These are phyloP conservation scores for Verbena officinalis DNA, from an alignment of 257 asterid genomes.

Conservation along the genomic window DNA sequence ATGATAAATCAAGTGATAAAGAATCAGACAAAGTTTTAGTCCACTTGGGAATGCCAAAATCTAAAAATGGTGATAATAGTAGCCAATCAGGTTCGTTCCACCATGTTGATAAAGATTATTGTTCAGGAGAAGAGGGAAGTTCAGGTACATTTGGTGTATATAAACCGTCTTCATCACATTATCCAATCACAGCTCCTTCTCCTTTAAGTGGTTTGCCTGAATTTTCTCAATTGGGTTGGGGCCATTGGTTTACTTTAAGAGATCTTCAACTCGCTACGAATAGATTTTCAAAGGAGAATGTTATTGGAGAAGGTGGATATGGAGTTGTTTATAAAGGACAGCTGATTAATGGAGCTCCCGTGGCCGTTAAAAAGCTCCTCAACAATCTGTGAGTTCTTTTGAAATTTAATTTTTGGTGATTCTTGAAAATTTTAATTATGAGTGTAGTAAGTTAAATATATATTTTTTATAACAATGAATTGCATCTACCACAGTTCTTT, in stretches of 20 bases:
- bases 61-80: slow-evolving; percentile 51
- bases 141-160: slow-evolving; percentile 57
- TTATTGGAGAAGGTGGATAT: slow-evolving; percentile 97
- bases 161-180: slow-evolving; percentile 55
- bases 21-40: slow-evolving; percentile 80
- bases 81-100: slow-evolving; percentile 75
- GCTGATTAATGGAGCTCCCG: slow-evolving; percentile 77
- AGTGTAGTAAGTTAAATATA: slow-evolving; percentile 14
- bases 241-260: slow-evolving; percentile 96
- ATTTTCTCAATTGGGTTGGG: slow-evolving; percentile 95
- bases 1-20: slow-evolving; percentile 69
- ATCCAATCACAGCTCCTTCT: slow-evolving; percentile 76
- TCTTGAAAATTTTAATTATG: background rate
- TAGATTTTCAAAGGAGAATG: slow-evolving; percentile 80
- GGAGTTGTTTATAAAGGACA: slow-evolving; percentile 88
- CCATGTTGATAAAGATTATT: slow-evolving; percentile 62
- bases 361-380: slow-evolving; percentile 92
- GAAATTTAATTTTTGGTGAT: slow-evolving; percentile 1
- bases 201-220: slow-evolving; percentile 92
- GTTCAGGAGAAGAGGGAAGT: slow-evolving; percentile 88
- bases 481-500: too few relatives aligned
- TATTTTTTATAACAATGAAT: background rate
- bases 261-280: slow-evolving; percentile 87
- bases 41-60: slow-evolving; percentile 68
- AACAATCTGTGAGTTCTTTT: slow-evolving; percentile 80